These are phyloP conservation scores for Luvunga scandens DNA, from an alignment of 345 rosid species.

Conservation along the genomic window DNA sequence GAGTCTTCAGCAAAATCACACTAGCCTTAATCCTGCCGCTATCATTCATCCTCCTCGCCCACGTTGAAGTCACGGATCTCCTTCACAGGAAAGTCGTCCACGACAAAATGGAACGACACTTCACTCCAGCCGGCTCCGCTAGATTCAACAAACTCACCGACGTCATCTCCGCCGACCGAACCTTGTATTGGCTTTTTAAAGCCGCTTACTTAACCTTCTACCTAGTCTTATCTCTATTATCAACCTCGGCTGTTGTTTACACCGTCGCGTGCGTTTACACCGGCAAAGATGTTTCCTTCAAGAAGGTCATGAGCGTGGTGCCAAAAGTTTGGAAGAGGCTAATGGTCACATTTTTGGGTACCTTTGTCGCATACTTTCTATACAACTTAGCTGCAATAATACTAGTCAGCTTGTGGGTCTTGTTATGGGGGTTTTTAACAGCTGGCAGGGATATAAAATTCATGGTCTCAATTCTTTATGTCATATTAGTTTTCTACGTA, in stretches of 20 bases:
- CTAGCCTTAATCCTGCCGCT: conserved; percentile 54
- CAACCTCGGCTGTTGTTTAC: conserved; percentile 58
- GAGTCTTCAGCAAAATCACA: conserved; percentile 48
- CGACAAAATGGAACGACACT: conserved; percentile 20
- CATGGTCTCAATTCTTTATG: accelerated
- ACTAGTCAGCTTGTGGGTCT: neutral
- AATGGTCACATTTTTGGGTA: conserved; percentile 42
- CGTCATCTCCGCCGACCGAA: conserved; percentile 23
- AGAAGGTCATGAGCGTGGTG: conserved; percentile 41
- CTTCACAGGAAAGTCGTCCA: conserved; percentile 19
- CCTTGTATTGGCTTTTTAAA: conserved; percentile 27
- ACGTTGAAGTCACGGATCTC: conserved; percentile 31
- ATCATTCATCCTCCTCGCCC: conserved; percentile 48
- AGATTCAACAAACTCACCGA: conserved; percentile 25
- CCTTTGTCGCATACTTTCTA: conserved; percentile 15
- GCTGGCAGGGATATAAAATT: neutral
- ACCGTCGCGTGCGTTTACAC: conserved; percentile 48
- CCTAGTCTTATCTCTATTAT: conserved; percentile 40
- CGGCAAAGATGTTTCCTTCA: conserved; percentile 31
- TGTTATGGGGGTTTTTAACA: neutral
- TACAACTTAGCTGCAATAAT: conserved; percentile 1
- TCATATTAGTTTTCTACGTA: neutral
- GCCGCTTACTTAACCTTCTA: conserved; percentile 30
- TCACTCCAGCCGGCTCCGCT: conserved; percentile 24
- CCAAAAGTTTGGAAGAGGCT: conserved; percentile 58